Evolutionary conservation across 176 grass and related monocot genomes (phyloP), one percentile per base, ranked within the genome.

Genomic region (Carex parvula): DNA sequence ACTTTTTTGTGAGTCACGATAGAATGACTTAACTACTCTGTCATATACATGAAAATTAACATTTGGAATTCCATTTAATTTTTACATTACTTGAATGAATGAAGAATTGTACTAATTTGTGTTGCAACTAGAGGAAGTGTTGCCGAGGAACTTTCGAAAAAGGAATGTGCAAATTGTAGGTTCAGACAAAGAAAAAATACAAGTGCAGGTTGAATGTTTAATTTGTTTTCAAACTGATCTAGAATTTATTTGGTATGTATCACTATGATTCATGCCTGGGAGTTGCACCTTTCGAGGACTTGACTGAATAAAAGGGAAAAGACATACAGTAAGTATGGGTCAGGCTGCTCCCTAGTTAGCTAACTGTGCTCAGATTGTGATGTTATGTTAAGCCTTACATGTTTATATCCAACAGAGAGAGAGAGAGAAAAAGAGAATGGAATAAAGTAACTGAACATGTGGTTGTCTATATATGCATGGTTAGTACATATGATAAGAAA

Each of bases 291-390:
- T 81, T 70, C 41, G 81, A 86, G 46, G 84, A 15, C 26, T 62
- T 14, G 24, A 83, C 81, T 83, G 24, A 46, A 80, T 64, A 70
- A 86, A 56, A 86, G 84, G 75, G 61, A 86, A 78, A 46, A 21
- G 17, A 75, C 83, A 56, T 18, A 55, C 73, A 78, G 14, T 12
- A 30, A 78, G 22, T 57, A 78, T 57, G 22, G 52, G 52, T 33
- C 52, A 78, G 5, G 1, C 50, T 56, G 73, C 26, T 33, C 48
- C 52, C 73, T 57, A 54, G 35, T 42, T 70, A 76, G 48, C 13
- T 56, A 30, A 78, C 26, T 78, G 52, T 56, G 15, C 24, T 78
- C 14, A 56, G 73, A 78, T 78, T 16, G 52, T 55, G 73, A 78
- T 78, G 73, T 78, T 78, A 57, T 50, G 12, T 57, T 78, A 78